phyloP scores from a whole-genome alignment of 208 protist genomes.

The Trichomonas gallinae region DNA sequence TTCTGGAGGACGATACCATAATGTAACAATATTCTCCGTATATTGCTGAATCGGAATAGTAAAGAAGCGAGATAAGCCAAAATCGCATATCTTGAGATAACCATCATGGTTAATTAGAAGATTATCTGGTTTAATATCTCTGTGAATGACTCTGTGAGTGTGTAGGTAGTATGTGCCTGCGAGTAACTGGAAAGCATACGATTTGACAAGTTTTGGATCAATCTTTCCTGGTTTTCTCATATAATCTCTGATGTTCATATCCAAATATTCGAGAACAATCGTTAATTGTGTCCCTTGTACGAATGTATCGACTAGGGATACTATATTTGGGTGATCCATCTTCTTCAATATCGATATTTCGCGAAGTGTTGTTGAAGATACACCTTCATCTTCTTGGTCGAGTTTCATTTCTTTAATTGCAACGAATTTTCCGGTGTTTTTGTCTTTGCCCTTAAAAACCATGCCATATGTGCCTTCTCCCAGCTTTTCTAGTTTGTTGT shows the following conservation, averaged over 20 bases:
- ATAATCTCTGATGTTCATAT: conserved; percentile 82
- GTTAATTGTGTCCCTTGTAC: conserved; percentile 72
- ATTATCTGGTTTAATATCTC: conserved; percentile 71
- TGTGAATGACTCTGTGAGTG: conserved; percentile 58
- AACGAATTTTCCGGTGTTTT: conserved; percentile 55
- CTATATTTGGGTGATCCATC: conserved; percentile 82
- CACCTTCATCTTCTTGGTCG: conserved; percentile 83
- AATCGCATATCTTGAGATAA: conserved; percentile 54
- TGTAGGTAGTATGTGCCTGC: conserved; percentile 63
- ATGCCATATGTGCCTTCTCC: conserved; percentile 12
- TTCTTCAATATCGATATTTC: conserved; percentile 92
- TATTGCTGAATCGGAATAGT: conserved; percentile 36
- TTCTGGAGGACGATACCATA: conserved; percentile 32
- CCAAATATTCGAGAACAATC: conserved; percentile 87
- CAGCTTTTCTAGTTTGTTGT: not conserved
- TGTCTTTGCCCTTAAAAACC: conserved; percentile 61
- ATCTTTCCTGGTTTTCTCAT: conserved; percentile 37
- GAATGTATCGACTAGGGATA: conserved; percentile 73
- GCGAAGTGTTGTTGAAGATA: conserved; percentile 81
- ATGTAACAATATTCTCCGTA: not conserved
- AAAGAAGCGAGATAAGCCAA: conserved; percentile 50
- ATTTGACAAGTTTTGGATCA: not conserved
- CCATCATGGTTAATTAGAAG: conserved; percentile 55
- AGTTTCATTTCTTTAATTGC: conserved; percentile 90
- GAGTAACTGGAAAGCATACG: conserved; percentile 52